phyloP scores from a whole-genome alignment of 257 asterid species.

The Rehmannia glutinosa region DNA sequence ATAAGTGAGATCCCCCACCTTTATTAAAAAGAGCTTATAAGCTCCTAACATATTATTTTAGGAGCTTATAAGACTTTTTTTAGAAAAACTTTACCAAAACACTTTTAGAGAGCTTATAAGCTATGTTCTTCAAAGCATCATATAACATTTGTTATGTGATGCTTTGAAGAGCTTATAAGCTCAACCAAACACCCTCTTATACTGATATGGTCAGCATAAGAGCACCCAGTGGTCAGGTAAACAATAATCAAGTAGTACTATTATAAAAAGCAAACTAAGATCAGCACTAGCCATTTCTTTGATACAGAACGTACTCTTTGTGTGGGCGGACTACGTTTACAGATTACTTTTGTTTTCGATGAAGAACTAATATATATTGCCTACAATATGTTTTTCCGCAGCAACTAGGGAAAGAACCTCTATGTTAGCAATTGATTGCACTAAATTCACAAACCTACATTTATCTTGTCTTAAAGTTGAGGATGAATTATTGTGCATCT shows the following conservation, averaged over 20 bases:
- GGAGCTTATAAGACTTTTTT: too few relatives aligned
- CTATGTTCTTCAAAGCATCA: too few relatives aligned
- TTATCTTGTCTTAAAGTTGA: not conserved
- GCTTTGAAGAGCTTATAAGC: too few relatives aligned
- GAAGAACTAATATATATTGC: not conserved
- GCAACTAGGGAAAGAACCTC: not conserved
- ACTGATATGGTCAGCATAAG: slow-evolving; percentile 2
- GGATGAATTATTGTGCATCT: not conserved
- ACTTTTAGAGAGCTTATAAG: too few relatives aligned
- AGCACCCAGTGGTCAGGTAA: not conserved
- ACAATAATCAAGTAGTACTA: not conserved
- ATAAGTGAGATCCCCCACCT: too few relatives aligned
- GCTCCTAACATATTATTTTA: too few relatives aligned
- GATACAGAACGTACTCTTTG: not conserved
- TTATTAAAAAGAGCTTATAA: too few relatives aligned
- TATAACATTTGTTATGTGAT: too few relatives aligned
- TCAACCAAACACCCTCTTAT: too few relatives aligned
- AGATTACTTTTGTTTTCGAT: not conserved
- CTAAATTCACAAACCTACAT: too few relatives aligned
- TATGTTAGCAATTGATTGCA: not conserved
- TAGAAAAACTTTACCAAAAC: too few relatives aligned
- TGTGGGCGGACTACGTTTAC: not conserved
- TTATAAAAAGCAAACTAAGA: not conserved
- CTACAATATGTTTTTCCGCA: not conserved
- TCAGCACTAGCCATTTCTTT: not conserved